These are phyloP conservation scores for Saccharomyces hybrid DNA, from an alignment of 1,139 yeast genomes.

Conservation along the genomic window DNA sequence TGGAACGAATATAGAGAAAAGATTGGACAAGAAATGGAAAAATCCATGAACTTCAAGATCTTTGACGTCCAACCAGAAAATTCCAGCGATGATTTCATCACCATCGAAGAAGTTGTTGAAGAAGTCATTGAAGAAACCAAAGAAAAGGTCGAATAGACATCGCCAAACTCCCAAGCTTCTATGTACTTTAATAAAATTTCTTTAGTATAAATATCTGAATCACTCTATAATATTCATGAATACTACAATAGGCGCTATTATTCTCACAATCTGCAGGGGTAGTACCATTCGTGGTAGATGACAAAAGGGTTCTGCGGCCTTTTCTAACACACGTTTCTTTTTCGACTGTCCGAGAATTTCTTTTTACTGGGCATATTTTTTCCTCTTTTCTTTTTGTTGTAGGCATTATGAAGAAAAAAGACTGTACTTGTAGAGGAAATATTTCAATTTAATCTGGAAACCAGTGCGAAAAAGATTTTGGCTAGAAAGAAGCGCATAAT, in stretches of 20 bases:
- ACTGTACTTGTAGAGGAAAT: neutral
- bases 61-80: conserved; percentile 35
- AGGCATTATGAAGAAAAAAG: neutral
- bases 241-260: neutral
- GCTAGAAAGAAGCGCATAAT: neutral
- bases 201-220: neutral
- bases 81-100: conserved; percentile 37
- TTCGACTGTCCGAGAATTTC: neutral
- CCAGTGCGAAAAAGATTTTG: neutral
- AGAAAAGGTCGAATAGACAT: conserved; percentile 49
- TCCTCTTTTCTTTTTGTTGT: neutral
- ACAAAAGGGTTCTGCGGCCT: neutral
- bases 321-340: neutral
- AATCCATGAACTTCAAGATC: conserved; percentile 16
- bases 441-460: neutral
- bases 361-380: neutral
- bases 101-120: conserved; percentile 37
- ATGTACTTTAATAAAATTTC: neutral
- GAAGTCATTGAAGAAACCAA: conserved; percentile 54
- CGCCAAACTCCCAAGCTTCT: neutral
- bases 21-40: conserved; percentile 10
- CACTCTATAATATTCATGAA: neutral
- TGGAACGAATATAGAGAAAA: conserved; percentile 72
- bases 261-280: neutral
- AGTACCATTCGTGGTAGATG: neutral